Conservation (phyloP, 2,329 filamentous ascomycete species). For the Fusarium odoratissimum region DNA sequence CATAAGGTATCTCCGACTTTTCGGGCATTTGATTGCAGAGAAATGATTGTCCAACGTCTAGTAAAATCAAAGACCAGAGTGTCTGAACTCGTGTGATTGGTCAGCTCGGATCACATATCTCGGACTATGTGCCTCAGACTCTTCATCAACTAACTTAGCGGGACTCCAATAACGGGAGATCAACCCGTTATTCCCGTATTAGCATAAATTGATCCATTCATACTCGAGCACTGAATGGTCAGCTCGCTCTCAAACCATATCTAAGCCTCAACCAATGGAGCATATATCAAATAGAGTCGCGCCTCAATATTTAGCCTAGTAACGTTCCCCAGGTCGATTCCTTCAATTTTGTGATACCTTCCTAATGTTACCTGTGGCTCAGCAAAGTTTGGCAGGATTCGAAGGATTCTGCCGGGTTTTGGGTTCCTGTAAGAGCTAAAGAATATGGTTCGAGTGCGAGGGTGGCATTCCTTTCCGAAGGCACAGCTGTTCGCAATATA, state of each 20-base stretch:
- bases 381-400: neutral
- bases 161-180: neutral
- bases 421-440: neutral
- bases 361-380: neutral
- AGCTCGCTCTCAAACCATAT: neutral
- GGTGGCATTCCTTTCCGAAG: neutral
- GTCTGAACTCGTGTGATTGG: neutral
- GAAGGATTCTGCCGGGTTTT: neutral
- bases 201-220: neutral
- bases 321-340: neutral
- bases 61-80: neutral
- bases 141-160: neutral
- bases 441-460: neutral
- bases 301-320: neutral
- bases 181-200: neutral
- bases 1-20: neutral
- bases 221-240: neutral
- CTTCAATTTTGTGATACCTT: neutral
- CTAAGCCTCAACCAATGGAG: neutral
- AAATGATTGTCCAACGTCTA: neutral
- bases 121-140: constrained; percentile 6
- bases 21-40: neutral
- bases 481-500: neutral
- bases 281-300: neutral
- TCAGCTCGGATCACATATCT: constrained; percentile 7